Base-by-base conservation (phyloP, 2,329 filamentous ascomycete species). In the Colletotrichum limetticola region DNA sequence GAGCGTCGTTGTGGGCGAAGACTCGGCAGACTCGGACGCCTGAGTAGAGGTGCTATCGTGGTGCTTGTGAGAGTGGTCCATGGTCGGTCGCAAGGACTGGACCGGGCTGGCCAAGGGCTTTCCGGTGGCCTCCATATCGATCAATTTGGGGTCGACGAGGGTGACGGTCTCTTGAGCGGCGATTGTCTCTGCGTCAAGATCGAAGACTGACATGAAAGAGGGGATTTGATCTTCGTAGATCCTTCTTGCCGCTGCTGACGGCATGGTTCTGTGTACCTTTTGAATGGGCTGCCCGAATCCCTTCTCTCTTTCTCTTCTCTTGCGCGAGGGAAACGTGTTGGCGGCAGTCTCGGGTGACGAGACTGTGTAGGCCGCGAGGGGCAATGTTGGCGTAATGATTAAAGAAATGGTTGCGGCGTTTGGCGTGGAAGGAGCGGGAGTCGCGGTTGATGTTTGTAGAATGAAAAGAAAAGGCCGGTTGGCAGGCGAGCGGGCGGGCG, bases 1-100 rank as follows among this genome's bases (percentile, higher is more conserved):
- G 62, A 97, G 90, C 2, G 96, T 98, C 4, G 95, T 98, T 8
- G 96, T 98, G 1, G 97, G 97, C 9, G 96, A 98, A 26, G 96
- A 98, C 79, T 98, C 95, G 55, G 94, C 94, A 1, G 97, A 98
- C 75, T 94, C 94, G 19, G 93, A 94, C 67, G 89, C 89, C 75
- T 93, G 92, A 3, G 93, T 94, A 8, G 92, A 95, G n/a, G 91
- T 92, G 84, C 93, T 95, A 80, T 94, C 90, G 80, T 91, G 89
- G 80, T 94, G 93, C 79, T 92, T 91, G 83, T 95, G 93, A 75
- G 86, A 85, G 74, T 85, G 79, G 76, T 89, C 86, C 65, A 89
- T 78, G 64, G 83, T 79, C 69, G 81, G 80, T 67, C 82, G 79
- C 67, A 87, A 80, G 49, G 78, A 78, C 60, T 84, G 80, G 52